Conservation (phyloP, 306 rosid genomes). For the Hippophae gyantsensis region DNA sequence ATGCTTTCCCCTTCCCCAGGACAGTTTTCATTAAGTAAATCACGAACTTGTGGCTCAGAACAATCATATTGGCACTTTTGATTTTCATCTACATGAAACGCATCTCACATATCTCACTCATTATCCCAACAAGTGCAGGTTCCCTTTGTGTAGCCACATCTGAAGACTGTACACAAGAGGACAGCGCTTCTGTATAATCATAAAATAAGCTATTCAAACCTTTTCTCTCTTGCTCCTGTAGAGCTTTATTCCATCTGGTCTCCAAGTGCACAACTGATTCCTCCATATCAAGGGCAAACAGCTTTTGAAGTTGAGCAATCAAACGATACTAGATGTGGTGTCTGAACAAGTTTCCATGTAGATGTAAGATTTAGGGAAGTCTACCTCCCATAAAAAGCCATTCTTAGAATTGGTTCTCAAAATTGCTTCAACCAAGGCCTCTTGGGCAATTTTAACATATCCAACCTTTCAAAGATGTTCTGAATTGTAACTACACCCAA, state of each 20-base stretch:
- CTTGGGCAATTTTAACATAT: conserved; percentile 73
- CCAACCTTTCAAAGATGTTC: conserved; percentile 58
- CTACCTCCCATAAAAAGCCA: conserved; percentile 78
- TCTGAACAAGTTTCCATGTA: conserved; percentile 72
- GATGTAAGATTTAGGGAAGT: conserved; percentile 65
- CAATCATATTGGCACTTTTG: conserved; percentile 27
- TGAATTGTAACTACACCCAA: conserved; percentile 44
- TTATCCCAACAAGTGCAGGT: conserved; percentile 45
- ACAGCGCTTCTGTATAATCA: conserved; percentile 25
- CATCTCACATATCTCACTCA: conserved; percentile 89
- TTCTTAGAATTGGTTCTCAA: conserved; percentile 64
- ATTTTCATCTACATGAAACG: conserved; percentile 40
- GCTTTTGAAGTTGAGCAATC: conserved; percentile 75
- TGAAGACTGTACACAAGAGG: conserved; percentile 36
- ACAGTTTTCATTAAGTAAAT: conserved; percentile 40
- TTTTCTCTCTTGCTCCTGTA: conserved; percentile 53
- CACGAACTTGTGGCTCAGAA: conserved; percentile 28
- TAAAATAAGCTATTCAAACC: conserved; percentile 19
- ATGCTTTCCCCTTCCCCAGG: conserved; percentile 28
- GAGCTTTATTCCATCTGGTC: conserved; percentile 80
- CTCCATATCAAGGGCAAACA: conserved; percentile 94
- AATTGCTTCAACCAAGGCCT: conserved; percentile 68
- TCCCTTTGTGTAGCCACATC: conserved; percentile 28
- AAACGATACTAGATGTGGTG: conserved; percentile 66
- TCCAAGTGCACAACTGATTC: conserved; percentile 88